A percentile compares a stretch with the other conserved stretches of the same genome.
Conservation (phyloP, 768 basidiomycete species). For the Boletus rex-veris region DNA sequence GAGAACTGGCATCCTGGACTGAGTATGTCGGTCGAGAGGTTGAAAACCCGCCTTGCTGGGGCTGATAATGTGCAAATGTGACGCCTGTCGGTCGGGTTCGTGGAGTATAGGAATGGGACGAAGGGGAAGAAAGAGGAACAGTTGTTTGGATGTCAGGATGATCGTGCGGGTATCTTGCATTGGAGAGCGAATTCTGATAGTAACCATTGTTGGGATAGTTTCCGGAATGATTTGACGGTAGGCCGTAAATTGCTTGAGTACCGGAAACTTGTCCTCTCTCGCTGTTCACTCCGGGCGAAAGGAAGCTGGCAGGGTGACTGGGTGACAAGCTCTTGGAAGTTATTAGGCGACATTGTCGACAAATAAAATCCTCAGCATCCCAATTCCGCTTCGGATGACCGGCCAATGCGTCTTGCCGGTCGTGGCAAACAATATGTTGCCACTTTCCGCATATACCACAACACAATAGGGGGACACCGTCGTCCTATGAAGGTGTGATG, state of each 20-base stretch:
- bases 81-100: constrained; percentile 24
- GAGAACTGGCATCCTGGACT: constrained; percentile 19
- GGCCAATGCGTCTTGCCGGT: constrained; percentile 58
- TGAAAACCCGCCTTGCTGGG: constrained; percentile 36
- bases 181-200: constrained; percentile 13
- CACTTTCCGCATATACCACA: constrained; percentile 81
- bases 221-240: constrained; percentile 16
- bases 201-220: constrained; percentile 14
- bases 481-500: constrained; percentile 52
- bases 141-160: constrained; percentile 17
- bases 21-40: constrained; percentile 32
- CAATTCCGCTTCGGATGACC: constrained; percentile 75
- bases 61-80: constrained; percentile 38
- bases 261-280: constrained; percentile 10
- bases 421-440: constrained; percentile 90
- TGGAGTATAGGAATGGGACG: constrained; percentile 17
- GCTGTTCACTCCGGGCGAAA: constrained; percentile 5
- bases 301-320: constrained; percentile 2
- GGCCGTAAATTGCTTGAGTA: constrained; percentile 11
- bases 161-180: constrained; percentile 24
- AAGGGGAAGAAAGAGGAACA: constrained; percentile 5
- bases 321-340: constrained; percentile 9
- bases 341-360: constrained; percentile 49
- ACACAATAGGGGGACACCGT: constrained; percentile 72
- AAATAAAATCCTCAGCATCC: constrained; percentile 82